Conservation (phyloP, 129 eudicot species). For the Tagetes patula region DNA sequence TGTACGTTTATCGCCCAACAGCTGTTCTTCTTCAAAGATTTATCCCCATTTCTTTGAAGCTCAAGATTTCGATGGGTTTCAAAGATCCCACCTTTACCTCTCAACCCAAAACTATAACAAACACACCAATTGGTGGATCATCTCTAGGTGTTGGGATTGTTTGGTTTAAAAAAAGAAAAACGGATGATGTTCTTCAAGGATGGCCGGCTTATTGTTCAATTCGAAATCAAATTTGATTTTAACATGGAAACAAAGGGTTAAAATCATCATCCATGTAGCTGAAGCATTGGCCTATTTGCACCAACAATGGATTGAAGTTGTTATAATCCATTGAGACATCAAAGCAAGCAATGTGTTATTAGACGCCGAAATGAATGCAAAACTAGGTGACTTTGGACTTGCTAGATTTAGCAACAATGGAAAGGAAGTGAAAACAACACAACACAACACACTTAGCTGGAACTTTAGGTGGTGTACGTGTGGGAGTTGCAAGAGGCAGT, state of each 20-base stretch:
- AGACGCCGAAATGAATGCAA: constrained; percentile 39
- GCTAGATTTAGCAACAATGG: constrained; percentile 43
- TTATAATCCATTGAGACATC: constrained; percentile 44
- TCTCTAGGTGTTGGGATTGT: not conserved
- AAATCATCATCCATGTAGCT: constrained; percentile 36
- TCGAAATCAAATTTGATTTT: constrained; percentile 18
- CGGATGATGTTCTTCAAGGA: constrained; percentile 44
- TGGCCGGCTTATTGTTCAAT: constrained; percentile 42
- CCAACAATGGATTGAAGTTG: constrained; percentile 44
- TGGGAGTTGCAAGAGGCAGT: constrained; percentile 36
- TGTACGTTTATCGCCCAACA: constrained; percentile 56
- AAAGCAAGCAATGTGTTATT: constrained; percentile 51
- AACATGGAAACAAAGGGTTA: constrained; percentile 41
- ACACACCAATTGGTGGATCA: not conserved
- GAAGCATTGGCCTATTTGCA: constrained; percentile 45
- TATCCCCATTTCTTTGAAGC: constrained; percentile 41
- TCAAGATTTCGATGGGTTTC: constrained; percentile 38
- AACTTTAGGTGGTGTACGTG: constrained; percentile 41
- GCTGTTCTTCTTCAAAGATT: constrained; percentile 37
- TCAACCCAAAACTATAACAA: constrained; percentile 18
- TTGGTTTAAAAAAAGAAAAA: constrained; percentile 25
- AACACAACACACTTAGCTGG: constrained; percentile 37
- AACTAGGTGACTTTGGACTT: constrained; percentile 47
- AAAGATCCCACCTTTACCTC: constrained; percentile 40
- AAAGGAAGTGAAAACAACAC: constrained; percentile 32